phyloP scores from a whole-genome alignment of 257 asterid species.

The Solanum lignicaule region DNA sequence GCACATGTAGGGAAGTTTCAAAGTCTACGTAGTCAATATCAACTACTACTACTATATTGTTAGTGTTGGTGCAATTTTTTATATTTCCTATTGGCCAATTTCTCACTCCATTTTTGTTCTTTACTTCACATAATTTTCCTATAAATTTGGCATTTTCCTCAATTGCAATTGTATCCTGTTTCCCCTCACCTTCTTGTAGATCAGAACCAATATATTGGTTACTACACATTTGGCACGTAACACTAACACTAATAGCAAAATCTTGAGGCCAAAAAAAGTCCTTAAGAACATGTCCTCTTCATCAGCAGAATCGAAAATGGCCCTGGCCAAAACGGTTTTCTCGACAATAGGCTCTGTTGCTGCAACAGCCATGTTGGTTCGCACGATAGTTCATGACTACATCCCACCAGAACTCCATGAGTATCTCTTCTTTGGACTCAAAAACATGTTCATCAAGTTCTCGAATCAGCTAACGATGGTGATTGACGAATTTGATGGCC shows the following conservation, averaged over 20 bases:
- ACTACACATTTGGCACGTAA: not conserved
- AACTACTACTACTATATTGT: not conserved
- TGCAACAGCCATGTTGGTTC: constrained; percentile 11
- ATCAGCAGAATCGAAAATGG: not conserved
- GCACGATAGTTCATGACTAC: not conserved
- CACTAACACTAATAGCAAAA: not conserved
- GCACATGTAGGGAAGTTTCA: not conserved
- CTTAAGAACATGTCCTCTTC: constrained; percentile 19
- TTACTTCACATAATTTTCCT: not conserved
- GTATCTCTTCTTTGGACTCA: not conserved
- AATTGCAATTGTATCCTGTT: not conserved
- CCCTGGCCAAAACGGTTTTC: not conserved
- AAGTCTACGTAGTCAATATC: not conserved
- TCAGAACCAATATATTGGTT: no score
- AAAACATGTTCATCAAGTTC: not conserved
- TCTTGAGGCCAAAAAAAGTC: not conserved
- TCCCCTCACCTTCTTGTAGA: not conserved
- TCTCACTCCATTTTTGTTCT: not conserved
- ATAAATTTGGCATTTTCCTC: not conserved
- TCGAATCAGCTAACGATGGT: not conserved
- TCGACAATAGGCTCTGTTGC: constrained; percentile 2
- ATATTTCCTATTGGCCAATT: not conserved
- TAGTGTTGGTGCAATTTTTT: not conserved
- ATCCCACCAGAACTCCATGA: not conserved
- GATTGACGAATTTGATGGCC: not conserved